Evolutionary conservation across 2,329 filamentous ascomycete genomes (phyloP), one percentile per base, ranked within the genome.

Genomic region (Xylaria digitata): DNA sequence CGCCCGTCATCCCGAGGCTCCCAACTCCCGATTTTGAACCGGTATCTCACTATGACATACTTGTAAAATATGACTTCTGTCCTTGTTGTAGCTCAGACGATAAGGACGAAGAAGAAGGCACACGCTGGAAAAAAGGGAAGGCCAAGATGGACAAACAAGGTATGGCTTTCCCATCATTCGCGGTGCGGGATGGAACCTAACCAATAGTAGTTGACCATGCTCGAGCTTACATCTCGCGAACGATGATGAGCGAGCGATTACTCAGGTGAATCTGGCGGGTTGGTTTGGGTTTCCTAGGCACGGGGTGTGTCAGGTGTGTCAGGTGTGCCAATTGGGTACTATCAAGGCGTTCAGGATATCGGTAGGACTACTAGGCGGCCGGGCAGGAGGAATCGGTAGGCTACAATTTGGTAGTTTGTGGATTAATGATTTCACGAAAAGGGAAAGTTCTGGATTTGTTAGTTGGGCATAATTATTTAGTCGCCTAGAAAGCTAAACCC

Each of bases 11-110:
- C 49, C 66, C 73, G 40, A 72, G 74, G 48, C 71, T 75, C 19
- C 71, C 74, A 19, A 75, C 74, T 13, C 74, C 74, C 9, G 74
- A 76, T 45, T 68, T 76, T n/a, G 72, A 74, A 30, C 61, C 56
- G 19, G 46, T 54, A 34, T 70, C 63, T 6, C 60, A 53, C 56
- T 50, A 64, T 48, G 61, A 70, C 23, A 19, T 58, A 34, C 19
- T 58, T n/a, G 40, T 26, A 19, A 56, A 40, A n/a, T 55, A 69
- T 53, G 61, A 67, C 21, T 76, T 75, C 48, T 75, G 74, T 54
- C 34, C 66, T 52, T 76, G 74, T 48, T 76, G 74, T 54, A 48
- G 40, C 30, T 42, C 52, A 13, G 56, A 55, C 43, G 58, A 54
- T 7, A 37, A n/a, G 34, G 52, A 62, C 30, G 45, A 63, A 8